These are phyloP conservation scores for Zostera marina DNA, from an alignment of 116 monocot genomes.

Conservation along the genomic window DNA sequence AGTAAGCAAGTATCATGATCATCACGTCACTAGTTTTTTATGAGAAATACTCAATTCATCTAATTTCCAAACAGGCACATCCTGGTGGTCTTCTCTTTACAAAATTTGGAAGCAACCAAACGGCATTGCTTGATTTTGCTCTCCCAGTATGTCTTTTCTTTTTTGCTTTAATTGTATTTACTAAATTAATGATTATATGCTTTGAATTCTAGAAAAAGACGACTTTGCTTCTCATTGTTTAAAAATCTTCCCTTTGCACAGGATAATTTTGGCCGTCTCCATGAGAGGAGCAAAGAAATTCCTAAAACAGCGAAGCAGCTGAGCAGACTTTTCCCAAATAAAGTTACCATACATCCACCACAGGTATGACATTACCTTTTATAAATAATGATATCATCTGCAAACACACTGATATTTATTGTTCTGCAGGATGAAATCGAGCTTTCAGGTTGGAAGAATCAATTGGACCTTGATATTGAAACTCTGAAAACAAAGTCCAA, in stretches of 20 bases:
- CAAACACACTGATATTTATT: not conserved
- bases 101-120: slow-evolving; percentile 93
- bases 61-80: slow-evolving; percentile 56
- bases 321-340: slow-evolving; percentile 73
- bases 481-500: slow-evolving; percentile 86
- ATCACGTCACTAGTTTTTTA: too few species aligned
- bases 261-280: slow-evolving; percentile 66
- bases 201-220: not conserved
- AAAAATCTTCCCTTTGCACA: slow-evolving; percentile 1
- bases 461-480: slow-evolving; percentile 89
- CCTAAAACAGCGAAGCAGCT: slow-evolving; percentile 90
- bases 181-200: not conserved
- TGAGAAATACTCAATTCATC: too few species aligned
- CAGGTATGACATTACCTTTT: slow-evolving; percentile 29
- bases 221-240: too few species aligned
- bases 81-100: slow-evolving; percentile 98
- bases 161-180: not conserved
- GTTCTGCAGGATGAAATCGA: slow-evolving; percentile 60
- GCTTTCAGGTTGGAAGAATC: slow-evolving; percentile 75
- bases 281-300: slow-evolving; percentile 74
- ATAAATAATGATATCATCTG: not conserved
- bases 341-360: slow-evolving; percentile 79
- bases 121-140: slow-evolving; percentile 85
- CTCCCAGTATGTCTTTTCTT: slow-evolving; percentile 51
- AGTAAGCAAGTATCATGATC: too few species aligned